Evolutionary conservation across 106 monocot species (phyloP).

Genomic region (Allium sativum): DNA sequence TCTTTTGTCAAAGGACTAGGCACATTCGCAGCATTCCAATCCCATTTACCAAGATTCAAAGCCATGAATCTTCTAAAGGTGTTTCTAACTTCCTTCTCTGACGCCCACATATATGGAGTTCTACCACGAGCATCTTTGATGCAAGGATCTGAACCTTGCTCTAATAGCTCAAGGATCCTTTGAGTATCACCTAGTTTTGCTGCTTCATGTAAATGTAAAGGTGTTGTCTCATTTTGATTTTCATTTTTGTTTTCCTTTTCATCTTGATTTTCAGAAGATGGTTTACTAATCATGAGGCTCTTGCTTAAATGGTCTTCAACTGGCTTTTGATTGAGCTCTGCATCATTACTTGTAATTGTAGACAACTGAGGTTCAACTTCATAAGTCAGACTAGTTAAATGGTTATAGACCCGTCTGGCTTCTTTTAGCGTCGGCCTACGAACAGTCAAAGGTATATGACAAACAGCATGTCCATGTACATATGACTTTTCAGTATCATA

Average conservation of each 20-base stretch:
- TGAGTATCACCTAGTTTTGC: constrained; percentile 64
- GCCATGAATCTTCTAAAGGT: constrained; percentile 96
- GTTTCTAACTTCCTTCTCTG: constrained; percentile 92
- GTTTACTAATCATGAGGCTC: constrained; percentile 12
- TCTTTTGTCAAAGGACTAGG: constrained; percentile 86
- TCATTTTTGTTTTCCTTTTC: constrained; percentile 12
- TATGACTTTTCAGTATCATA: constrained; percentile 57
- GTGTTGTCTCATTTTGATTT: constrained; percentile 31
- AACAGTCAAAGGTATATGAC: constrained; percentile 66
- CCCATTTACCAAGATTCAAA: constrained; percentile 79
- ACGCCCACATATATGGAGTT: constrained; percentile 68
- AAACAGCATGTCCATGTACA: constrained; percentile 20
- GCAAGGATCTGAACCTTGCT: constrained; percentile 67
- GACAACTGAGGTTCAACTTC: constrained; percentile 14
- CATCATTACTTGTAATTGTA: constrained; percentile 5
- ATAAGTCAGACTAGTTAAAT: constrained; percentile 37
- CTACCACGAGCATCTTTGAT: constrained; percentile 70
- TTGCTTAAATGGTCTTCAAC: constrained; percentile 5
- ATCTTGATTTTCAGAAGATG: constrained; percentile 11
- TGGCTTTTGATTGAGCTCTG: constrained; percentile 6
- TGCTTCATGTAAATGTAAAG: constrained; percentile 71
- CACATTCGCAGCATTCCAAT: constrained; percentile 87
- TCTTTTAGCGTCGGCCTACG: constrained; percentile 87
- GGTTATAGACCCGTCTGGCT: constrained; percentile 55
- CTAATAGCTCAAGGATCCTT: constrained; percentile 59